These are phyloP conservation scores for Leucocoprinus sp. DNA, from an alignment of 768 basidiomycete genomes.

Conservation along the genomic window DNA sequence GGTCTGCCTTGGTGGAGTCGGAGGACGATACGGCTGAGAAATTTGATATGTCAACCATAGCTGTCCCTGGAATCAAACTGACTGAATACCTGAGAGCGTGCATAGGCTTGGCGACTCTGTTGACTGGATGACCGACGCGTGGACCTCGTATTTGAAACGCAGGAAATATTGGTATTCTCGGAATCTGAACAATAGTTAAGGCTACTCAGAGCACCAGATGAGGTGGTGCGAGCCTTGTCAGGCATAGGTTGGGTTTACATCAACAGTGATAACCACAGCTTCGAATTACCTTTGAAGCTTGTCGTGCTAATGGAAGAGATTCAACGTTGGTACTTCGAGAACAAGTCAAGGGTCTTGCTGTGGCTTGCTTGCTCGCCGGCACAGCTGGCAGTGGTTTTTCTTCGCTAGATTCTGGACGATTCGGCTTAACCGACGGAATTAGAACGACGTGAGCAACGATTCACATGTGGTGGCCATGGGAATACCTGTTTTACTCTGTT, in stretches of 20 bases:
- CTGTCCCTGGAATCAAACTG: background rate
- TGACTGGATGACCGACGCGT: slow-evolving; percentile 5
- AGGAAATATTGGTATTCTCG: slow-evolving; percentile 1
- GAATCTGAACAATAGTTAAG: slow-evolving; percentile 5
- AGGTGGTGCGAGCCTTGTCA: slow-evolving; percentile 1
- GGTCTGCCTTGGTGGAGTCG: slow-evolving; percentile 44
- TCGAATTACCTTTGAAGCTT: slow-evolving; percentile 2
- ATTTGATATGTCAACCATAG: background rate
- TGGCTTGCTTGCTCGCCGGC: background rate
- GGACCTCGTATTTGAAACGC: background rate
- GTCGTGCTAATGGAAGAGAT: slow-evolving; percentile 1
- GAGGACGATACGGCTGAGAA: slow-evolving; percentile 41
- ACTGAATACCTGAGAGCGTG: slow-evolving; percentile 15
- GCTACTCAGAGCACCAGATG: slow-evolving; percentile 1
- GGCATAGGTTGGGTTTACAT: background rate
- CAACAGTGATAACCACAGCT: background rate
- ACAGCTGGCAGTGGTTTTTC: slow-evolving; percentile 9
- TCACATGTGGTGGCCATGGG: background rate
- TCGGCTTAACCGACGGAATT: background rate
- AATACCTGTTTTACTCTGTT: slow-evolving; percentile 13
- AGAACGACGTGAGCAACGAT: background rate
- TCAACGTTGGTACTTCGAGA: background rate
- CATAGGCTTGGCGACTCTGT: slow-evolving; percentile 15
- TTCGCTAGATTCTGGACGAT: background rate
- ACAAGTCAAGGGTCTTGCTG: background rate